phyloP scores from a whole-genome alignment of 2,329 filamentous ascomycete species.

The Uncinocarpus reesii region DNA sequence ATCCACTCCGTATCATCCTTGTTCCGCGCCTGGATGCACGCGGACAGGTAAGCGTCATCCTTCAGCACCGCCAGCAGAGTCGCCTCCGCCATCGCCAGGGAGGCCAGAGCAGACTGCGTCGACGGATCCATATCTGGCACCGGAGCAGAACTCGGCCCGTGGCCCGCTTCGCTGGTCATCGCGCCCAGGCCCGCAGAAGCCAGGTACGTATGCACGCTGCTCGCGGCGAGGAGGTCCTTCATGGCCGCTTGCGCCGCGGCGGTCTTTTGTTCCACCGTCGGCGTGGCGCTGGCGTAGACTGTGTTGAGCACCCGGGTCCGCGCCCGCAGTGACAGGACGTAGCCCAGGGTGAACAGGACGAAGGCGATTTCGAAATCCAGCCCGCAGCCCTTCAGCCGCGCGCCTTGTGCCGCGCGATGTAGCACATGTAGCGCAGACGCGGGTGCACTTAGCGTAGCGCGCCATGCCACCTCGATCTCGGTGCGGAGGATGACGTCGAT shows the following conservation, averaged over 20 bases:
- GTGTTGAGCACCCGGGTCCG: conserved; percentile 57
- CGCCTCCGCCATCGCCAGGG: conserved; percentile 70
- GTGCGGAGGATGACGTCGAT: conserved; percentile 59
- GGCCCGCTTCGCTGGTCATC: conserved; percentile 6
- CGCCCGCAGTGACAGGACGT: conserved; percentile 61
- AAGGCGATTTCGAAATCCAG: conserved; percentile 79
- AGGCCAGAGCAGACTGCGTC: conserved; percentile 35
- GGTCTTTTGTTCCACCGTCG: conserved; percentile 57
- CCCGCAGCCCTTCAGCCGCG: conserved; percentile 57
- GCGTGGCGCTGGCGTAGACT: conserved; percentile 57
- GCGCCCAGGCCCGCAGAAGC: conserved; percentile 27
- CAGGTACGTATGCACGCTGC: conserved; percentile 66
- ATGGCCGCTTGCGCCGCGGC: conserved; percentile 63
- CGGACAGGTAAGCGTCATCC: conserved; percentile 82
- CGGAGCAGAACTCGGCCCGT: conserved; percentile 9
- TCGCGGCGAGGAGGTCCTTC: conserved; percentile 64
- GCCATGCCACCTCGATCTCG: conserved; percentile 66
- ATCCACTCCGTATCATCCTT: conserved; percentile 88
- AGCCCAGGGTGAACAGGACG: conserved; percentile 63
- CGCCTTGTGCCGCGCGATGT: conserved; percentile 31
- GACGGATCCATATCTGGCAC: conserved; percentile 40
- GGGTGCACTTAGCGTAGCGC: conserved; percentile 53
- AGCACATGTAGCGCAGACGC: conserved; percentile 27
- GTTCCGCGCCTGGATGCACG: conserved; percentile 71
- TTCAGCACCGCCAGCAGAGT: conserved; percentile 84